Evolutionary conservation across 495 filamentous ascomycete species (phyloP), one percentile per base, ranked within the genome.

Genomic region (Penicillium waksmanii): DNA sequence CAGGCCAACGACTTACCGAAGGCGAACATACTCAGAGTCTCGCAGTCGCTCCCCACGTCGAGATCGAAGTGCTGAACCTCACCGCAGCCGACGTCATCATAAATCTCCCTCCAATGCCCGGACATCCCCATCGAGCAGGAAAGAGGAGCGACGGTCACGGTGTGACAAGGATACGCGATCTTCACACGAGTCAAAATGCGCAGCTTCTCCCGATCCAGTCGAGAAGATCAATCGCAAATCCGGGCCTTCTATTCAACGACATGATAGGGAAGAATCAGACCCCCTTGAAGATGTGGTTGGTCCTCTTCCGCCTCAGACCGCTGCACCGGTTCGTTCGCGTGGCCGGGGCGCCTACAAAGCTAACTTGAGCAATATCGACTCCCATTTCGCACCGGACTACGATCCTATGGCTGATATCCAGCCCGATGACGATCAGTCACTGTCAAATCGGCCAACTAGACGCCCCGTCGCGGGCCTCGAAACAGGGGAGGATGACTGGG

Each of bases 241-340:
- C 11, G 48, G 43, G 3, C 43, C 17, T 49, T 23, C 50, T 6
- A 40, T 33, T 31, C 15, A 54, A 43, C 43, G 12, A 7, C 55
- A 23, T 10, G 33, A 57, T 51, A 57, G 57, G 5, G 46, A 70
- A 60, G 87, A 90, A 33, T 92, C 92, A 0, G 92, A 96, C 66
- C 88, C 91, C 3, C 73, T 93, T 2, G 88, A 93, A 56, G 86
- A 87, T 5, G 77, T 96, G 27, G 85, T 97, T 46, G 95, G 95
- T 2, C 94, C 94, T 11, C 79, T 82, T 2, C 89, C 89, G n/a
- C 80, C 86, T 5, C 75, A 80, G 4, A 68, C 55, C n/a, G 52
- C 60, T 13, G 55, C 53, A 3, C 68, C 76, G 19, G 66, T 90
- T 33, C 81, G 77, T 23, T 77, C 82, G 36, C 88, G 93, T n/a